Base-by-base conservation (phyloP, 495 filamentous ascomycete genomes). In the Chlorociboria aeruginascens region DNA sequence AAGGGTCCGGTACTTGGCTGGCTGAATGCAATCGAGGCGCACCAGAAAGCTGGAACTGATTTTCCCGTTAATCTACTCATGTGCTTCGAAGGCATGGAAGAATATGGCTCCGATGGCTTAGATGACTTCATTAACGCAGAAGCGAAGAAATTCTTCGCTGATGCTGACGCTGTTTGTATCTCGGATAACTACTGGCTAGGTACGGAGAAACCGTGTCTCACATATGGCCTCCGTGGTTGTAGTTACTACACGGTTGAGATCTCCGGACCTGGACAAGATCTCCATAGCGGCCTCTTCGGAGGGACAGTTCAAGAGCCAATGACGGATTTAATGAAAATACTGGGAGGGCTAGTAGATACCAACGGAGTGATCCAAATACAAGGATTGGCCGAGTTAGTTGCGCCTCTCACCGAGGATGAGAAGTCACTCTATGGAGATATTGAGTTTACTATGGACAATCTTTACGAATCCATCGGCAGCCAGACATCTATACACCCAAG, bases 41-140 rank as follows among this genome's bases (percentile, higher is more conserved):
- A 99, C 73, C 78, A 89, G 65, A 88, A 86, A 65, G 89, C 93
- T 43, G 87, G 89, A 35, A 72, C 96, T 40, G 90, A 95, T 40
- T 81, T 97, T 60, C 93, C 93, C 6, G 90, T 99, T 55, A 99
- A 99, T 72, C 74, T 99, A 48, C 77, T 99, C 30, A 96, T 95
- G 88, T 99, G 93, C 73, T 99, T 99, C 59, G 93, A 99, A 68
- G 93, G 93, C 36, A 99, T 99, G 93, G 92, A 99, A 69, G 93
- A 99, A 69, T 94, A 95, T 63, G 93, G 93, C 35, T 95, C 87
- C 0, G 93, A 97, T 59, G 93, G 93, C 34, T 75, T 99, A 35
- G 90, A 99, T 52, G 90, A 95, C 37, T 83, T 96, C 52, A 95
- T 99, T 64, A 71, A 83, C 51, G 79, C 73, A 13, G 93, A 99